A percentile compares a stretch with the other conserved stretches of the same genome.
Evolutionary conservation across 495 filamentous ascomycete species (phyloP).

Genomic region (Mytilinidion resinicola): DNA sequence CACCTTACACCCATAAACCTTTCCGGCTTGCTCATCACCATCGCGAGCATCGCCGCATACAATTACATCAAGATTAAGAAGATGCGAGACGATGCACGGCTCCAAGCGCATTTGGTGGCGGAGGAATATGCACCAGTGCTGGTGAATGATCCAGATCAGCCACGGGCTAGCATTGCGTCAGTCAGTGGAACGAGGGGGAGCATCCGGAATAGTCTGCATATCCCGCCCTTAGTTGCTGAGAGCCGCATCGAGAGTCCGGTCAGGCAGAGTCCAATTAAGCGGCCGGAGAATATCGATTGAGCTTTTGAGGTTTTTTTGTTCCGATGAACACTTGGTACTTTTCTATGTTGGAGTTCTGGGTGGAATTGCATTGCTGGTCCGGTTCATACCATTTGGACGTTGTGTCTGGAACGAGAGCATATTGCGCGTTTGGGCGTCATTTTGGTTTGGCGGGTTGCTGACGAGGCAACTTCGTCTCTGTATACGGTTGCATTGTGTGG

Average conservation of each 20-base stretch:
- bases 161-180: not conserved
- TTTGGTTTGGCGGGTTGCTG: too few species aligned
- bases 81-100: conserved; percentile 67
- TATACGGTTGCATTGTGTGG: too few species aligned
- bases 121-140: conserved; percentile 31
- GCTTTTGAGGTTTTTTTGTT: not conserved
- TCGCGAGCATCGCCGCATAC: conserved; percentile 77
- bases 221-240: conserved; percentile 8
- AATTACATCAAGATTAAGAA: conserved; percentile 91
- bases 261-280: conserved; percentile 24
- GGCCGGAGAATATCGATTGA: conserved; percentile 31
- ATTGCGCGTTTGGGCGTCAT: too few species aligned
- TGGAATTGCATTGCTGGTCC: too few species aligned
- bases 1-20: conserved; percentile 84
- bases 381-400: too few species aligned
- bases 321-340: too few species aligned
- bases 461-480: too few species aligned
- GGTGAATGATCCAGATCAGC: conserved; percentile 21
- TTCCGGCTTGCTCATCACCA: conserved; percentile 79
- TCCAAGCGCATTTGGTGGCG: conserved; percentile 24
- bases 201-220: conserved; percentile 27
- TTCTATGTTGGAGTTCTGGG: too few species aligned
- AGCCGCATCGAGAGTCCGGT: conserved; percentile 22
- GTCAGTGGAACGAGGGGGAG: conserved; percentile 10
- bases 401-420: too few species aligned